Evolutionary conservation across 2,329 filamentous ascomycete species (phyloP).

Genomic region (Hymenotorrendiella dingleyae): DNA sequence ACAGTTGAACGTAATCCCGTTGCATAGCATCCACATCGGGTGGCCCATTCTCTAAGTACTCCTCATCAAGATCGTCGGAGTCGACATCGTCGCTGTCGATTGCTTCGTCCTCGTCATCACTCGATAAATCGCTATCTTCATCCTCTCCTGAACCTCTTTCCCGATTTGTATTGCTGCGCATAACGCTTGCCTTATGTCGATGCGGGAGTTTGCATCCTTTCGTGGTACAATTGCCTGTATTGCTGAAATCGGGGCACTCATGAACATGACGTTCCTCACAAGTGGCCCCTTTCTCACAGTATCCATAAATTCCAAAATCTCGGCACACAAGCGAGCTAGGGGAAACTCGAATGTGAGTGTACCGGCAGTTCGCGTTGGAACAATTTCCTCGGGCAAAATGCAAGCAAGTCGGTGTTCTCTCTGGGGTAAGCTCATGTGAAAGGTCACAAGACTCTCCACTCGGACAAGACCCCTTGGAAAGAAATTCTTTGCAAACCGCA

Average conservation of each 20-base stretch:
- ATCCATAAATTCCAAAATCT: slow-evolving; percentile 79
- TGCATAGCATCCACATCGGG: slow-evolving; percentile 46
- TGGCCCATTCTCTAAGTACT: slow-evolving; percentile 53
- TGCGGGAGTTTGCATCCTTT: slow-evolving; percentile 81
- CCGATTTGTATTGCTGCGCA: slow-evolving; percentile 55
- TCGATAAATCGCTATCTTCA: slow-evolving; percentile 65
- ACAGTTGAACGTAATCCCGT: slow-evolving; percentile 53
- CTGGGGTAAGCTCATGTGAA: slow-evolving; percentile 76
- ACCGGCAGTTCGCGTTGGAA: slow-evolving; percentile 78
- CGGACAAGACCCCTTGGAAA: slow-evolving; percentile 72
- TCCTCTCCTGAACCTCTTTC: slow-evolving; percentile 39
- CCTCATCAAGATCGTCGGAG: slow-evolving; percentile 63
- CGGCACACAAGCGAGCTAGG: slow-evolving; percentile 75
- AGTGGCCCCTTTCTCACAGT: slow-evolving; percentile 73
- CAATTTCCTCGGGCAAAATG: slow-evolving; percentile 89
- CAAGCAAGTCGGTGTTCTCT: slow-evolving; percentile 82
- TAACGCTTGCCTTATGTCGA: slow-evolving; percentile 76
- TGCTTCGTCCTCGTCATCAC: slow-evolving; percentile 64
- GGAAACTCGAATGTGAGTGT: slow-evolving; percentile 76
- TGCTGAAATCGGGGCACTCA: slow-evolving; percentile 94
- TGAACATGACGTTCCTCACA: slow-evolving; percentile 82
- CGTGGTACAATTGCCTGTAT: slow-evolving; percentile 75
- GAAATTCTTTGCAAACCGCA: slow-evolving; percentile 81
- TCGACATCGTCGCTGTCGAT: slow-evolving; percentile 73
- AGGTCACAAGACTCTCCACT: slow-evolving; percentile 79